Conservation (phyloP, 2,329 filamentous ascomycete species). For the Ophiostoma fasciatum region DNA sequence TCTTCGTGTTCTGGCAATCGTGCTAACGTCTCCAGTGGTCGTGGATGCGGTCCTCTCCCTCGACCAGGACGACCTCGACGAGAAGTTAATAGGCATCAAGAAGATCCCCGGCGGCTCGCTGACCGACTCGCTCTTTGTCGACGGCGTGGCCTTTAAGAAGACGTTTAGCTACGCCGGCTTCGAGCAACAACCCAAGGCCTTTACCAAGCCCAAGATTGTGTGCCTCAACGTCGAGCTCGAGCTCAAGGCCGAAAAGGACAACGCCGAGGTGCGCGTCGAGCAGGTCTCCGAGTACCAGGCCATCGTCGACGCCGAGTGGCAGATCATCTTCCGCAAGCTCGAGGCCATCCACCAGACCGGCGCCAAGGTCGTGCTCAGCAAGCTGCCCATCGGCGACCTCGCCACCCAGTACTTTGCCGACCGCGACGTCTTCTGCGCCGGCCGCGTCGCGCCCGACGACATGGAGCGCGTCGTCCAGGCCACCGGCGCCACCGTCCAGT, state of each 20-base stretch:
- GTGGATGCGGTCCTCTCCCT: conserved; percentile 91
- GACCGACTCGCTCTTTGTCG: conserved; percentile 91
- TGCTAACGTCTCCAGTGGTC: conserved; percentile 51
- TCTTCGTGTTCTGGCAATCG: neutral
- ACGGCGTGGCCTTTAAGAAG: conserved; percentile 99
- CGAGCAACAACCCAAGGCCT: conserved; percentile 95
- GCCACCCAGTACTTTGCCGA: conserved; percentile 98
- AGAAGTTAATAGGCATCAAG: conserved; percentile 96
- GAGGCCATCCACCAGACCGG: conserved; percentile 88
- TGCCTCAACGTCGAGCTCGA: conserved; percentile 97
- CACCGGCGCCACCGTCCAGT: conserved; percentile 82
- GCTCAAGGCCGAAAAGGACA: conserved; percentile 98
- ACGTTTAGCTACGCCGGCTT: conserved; percentile 98
- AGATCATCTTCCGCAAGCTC: conserved; percentile 99
- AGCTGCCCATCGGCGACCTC: conserved; percentile 91
- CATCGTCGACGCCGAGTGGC: conserved; percentile 98
- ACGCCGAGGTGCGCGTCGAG: conserved; percentile 93
- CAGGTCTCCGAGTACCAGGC: conserved; percentile 99
- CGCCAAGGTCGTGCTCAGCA: conserved; percentile 93
- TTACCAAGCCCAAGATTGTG: conserved; percentile 88
- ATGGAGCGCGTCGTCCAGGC: conserved; percentile 94
- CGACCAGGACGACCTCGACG: conserved; percentile 93
- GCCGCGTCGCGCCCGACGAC: conserved; percentile 79
- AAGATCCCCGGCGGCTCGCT: conserved; percentile 94
- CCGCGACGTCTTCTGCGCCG: conserved; percentile 95